Conservation (phyloP, 257 asterid genomes). For the Dorcoceras hygrometricum region DNA sequence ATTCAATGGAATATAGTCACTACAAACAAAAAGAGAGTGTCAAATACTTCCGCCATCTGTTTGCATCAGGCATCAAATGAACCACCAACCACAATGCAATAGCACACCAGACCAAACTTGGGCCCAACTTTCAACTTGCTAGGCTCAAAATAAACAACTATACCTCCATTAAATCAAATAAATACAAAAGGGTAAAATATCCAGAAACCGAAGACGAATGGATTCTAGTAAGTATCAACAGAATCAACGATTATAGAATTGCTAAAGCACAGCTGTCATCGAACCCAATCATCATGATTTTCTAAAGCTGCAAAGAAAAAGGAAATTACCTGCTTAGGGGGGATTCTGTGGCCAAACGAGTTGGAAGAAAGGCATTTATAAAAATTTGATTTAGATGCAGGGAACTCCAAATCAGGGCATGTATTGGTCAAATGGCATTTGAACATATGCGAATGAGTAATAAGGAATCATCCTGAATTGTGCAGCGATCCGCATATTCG, state of each 20-base stretch:
- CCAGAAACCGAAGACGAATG: neutral
- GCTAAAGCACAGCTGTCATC: neutral
- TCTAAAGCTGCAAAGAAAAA: neutral
- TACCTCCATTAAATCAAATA: neutral
- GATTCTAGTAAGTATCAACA: neutral
- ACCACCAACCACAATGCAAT: conserved; percentile 7
- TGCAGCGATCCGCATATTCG: conserved; percentile 33
- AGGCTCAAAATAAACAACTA: conserved; percentile 4
- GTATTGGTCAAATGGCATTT: conserved; percentile 13
- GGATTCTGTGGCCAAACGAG: conserved; percentile 20
- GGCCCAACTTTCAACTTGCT: neutral
- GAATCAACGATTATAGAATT: neutral
- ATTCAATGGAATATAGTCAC: neutral
- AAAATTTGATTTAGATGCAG: neutral
- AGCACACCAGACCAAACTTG: conserved; percentile 11
- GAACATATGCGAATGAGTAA: conserved; percentile 38
- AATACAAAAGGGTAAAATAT: neutral
- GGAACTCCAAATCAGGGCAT: conserved; percentile 24
- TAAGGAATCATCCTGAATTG: conserved; percentile 31
- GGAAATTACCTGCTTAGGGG: conserved; percentile 25
- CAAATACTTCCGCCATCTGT: neutral
- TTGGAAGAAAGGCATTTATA: conserved; percentile 14
- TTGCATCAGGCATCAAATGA: conserved; percentile 4
- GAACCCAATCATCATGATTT: neutral
- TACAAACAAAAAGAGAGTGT: neutral